Percentiles rank a stretch among this genome's conserved stretches.
Conservation (phyloP, 139 green algal species). For the Edaphochlamys debaryana region DNA sequence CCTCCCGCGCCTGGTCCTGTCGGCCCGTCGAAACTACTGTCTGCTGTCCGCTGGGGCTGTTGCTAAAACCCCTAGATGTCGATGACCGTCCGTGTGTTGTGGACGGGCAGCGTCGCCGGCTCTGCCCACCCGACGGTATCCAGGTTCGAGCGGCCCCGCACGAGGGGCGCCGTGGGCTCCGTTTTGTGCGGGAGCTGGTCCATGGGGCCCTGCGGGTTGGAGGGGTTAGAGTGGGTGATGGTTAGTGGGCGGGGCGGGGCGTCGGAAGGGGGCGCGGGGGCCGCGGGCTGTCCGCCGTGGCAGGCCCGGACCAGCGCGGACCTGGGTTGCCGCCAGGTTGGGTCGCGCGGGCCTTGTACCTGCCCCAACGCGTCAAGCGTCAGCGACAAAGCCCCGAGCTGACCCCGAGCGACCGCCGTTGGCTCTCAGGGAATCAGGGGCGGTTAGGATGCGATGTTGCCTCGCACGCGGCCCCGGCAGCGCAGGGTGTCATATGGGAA, state of each 20-base stretch:
- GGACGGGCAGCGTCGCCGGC: neutral
- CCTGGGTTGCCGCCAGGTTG: too few relatives aligned
- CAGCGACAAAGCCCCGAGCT: neutral
- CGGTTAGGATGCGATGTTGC: neutral
- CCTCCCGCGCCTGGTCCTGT: too few relatives aligned
- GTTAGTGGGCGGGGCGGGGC: neutral
- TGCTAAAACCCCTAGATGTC: too few relatives aligned
- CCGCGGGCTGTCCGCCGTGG: too few relatives aligned
- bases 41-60: too few relatives aligned
- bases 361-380: neutral
- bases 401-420: neutral
- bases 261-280: too few relatives aligned
- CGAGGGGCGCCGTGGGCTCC: neutral
- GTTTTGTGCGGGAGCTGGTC: conserved; percentile 28
- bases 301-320: neutral
- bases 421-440: too few relatives aligned
- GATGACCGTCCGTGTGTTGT: neutral
- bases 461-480: too few relatives aligned
- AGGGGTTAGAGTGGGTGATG: neutral
- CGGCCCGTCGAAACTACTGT: too few relatives aligned
- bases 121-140: conserved; percentile 1
- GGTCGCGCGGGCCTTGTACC: neutral
- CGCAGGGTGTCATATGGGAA: too few relatives aligned
- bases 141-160: neutral
- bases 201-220: neutral